A percentile compares a stretch with the other conserved stretches of the same genome.
Conservation (phyloP, 2,329 filamentous ascomycete genomes). For the Aureobasidium zeae region DNA sequence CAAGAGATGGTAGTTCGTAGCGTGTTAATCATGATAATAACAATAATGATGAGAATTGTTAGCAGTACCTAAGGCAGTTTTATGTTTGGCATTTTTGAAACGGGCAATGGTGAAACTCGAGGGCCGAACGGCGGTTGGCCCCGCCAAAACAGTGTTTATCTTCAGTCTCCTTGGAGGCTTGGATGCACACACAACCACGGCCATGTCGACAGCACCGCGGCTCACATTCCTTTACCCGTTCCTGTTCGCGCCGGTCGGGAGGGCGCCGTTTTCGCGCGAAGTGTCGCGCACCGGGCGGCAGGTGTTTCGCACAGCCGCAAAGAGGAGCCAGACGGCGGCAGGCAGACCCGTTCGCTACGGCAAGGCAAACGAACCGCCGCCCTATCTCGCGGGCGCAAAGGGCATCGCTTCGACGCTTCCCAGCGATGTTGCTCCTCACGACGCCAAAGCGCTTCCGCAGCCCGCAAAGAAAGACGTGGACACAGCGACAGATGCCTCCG, state of each 20-base stretch:
- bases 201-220: slow-evolving; percentile 37
- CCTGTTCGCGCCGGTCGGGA: slow-evolving; percentile 31
- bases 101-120: no score
- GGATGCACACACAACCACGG: background rate
- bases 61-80: no score
- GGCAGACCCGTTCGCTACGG: slow-evolving; percentile 38
- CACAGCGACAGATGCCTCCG: slow-evolving; percentile 8
- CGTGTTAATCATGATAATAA: no score
- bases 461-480: slow-evolving; percentile 9
- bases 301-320: slow-evolving; percentile 27
- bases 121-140: no score
- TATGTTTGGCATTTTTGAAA: no score
- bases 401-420: slow-evolving; percentile 3
- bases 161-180: background rate
- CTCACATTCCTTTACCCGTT: slow-evolving; percentile 41
- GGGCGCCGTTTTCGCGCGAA: slow-evolving; percentile 20
- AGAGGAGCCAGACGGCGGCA: slow-evolving; percentile 23
- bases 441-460: slow-evolving; percentile 18
- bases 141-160: slow-evolving; percentile 5
- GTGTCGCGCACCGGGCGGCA: slow-evolving; percentile 22
- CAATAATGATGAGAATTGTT: no score
- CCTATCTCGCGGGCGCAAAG: slow-evolving; percentile 28
- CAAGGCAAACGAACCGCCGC: slow-evolving; percentile 38
- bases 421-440: background rate
- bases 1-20: no score